Base-by-base conservation (phyloP, 768 basidiomycete species). In the Leccinum sublutescens region DNA sequence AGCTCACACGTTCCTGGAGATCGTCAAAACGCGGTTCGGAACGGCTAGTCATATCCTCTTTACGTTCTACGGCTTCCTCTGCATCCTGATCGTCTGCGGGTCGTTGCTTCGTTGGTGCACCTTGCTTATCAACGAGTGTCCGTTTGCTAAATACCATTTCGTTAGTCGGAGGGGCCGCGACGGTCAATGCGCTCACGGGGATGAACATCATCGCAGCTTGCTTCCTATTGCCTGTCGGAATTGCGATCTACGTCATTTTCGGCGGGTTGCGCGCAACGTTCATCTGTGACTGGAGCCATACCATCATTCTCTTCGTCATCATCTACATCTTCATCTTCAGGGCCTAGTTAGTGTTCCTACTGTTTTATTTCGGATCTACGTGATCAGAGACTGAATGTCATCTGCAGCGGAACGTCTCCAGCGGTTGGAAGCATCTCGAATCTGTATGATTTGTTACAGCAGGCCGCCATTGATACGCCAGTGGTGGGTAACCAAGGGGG, bases 1-100 rank as follows among this genome's bases (percentile, higher is more conserved):
- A 15, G 82, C 82, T 0, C 81, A 81, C 62, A 86, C 83, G 0
- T 85, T 83, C 63, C 71, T 84, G 25, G 83, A 86, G 75, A 83
- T 85, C 34, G 80, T 82, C 34, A 77, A 79, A 58, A 74, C 71
- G 0, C 76, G 81, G 11, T 83, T 80, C 54, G 82, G 82, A 4
- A 79, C 76, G 2, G 71, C 69, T 0, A 74, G 76, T 0, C 83
- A 83, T 56, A 60, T 82, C 10, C 66, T 84, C 19, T 85, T 84
- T 63, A 78, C 78, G 1, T 80, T 84, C 61, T 84, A 82, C 62
- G 81, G 69, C 1, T 78, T 84, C 58, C 66, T 83, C 3, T 82
- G 79, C 60, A 79, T 78, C 38, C 73, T 84, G 54, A 72, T 85
- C 33, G 79, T 82, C 12, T 79, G 80, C 60, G 80, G 81, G 14